Base-by-base conservation (phyloP, 2,329 filamentous ascomycete species). In the Fusarium temperatum region DNA sequence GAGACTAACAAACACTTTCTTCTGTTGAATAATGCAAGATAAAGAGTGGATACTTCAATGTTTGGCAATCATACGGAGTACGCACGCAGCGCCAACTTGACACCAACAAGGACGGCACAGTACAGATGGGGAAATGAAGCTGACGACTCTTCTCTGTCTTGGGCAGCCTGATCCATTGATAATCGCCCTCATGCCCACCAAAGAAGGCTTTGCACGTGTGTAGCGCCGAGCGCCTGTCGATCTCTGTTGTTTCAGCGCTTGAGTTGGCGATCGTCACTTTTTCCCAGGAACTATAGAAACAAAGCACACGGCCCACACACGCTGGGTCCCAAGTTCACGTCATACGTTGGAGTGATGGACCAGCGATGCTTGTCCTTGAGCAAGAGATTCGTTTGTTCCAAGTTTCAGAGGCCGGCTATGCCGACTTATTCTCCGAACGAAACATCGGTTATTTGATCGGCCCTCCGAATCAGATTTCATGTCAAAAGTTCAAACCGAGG, bases 51-150 rank as follows among this genome's bases (percentile, higher is more conserved):
- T 32, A 45, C 45, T 6, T 53, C 26, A 47, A 48, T 28, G 35
- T 38, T 58, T 45, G 26, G 20, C 20, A 58, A 47, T 28, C 36
- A 58, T 11, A 28, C 9, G 28, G 28, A 41, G 13, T 35, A 35
- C 32, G 14, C 15, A 35, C 32, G 32, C 3, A 48, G 26, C 53
- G 39, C 26, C 48, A 51, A 62, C 57, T 58, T 54, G 58, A 28
- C 50, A 60, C 48, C 47, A 47, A 35, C 51, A 60, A 41, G 41
- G 41, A 54, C 55, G 41, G 59, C 14, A 55, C 36, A 18, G 32
- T 28, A 50, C 26, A 20, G 26, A 50, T 45, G 36, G 70, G 69
- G 68, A 78, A 73, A 78, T 75, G 75, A 79, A 64, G 62, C 68
- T 73, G 64, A 72, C 67, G 66, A 73, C 64, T 69, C 39, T 39